phyloP scores from a whole-genome alignment of 495 filamentous ascomycete species.

The Darksidea phi region DNA sequence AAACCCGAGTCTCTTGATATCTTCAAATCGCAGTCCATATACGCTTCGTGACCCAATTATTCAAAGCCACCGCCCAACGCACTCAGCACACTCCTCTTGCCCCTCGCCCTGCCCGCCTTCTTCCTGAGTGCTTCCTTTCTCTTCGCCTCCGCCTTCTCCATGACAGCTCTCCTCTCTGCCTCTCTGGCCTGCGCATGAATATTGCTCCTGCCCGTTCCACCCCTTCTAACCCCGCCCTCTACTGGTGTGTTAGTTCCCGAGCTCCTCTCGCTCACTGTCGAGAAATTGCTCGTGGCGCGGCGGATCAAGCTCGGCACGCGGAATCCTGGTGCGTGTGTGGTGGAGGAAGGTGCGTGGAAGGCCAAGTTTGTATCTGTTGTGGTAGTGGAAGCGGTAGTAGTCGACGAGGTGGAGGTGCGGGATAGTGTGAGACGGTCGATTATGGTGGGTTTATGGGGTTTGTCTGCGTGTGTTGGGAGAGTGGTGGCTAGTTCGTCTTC shows the following conservation, averaged over 20 bases:
- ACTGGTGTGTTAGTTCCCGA: constrained; percentile 42
- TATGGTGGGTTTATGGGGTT: constrained; percentile 30
- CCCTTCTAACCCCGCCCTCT: constrained; percentile 45
- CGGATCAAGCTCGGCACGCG: constrained; percentile 76
- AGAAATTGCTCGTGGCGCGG: constrained; percentile 65
- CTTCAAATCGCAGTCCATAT: too few relatives aligned
- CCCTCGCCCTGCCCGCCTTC: constrained; percentile 38
- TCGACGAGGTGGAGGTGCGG: constrained; percentile 58
- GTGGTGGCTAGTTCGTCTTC: constrained; percentile 37
- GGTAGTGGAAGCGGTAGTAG: constrained; percentile 48
- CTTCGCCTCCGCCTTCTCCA: constrained; percentile 61
- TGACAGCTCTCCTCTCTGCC: constrained; percentile 57
- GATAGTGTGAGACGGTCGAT: constrained; percentile 77
- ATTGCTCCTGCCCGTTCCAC: constrained; percentile 68
- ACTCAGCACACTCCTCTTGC: constrained; percentile 24
- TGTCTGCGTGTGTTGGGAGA: constrained; percentile 36
- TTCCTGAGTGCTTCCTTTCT: constrained; percentile 68
- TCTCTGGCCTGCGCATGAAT: constrained; percentile 83
- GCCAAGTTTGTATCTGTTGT: constrained; percentile 33
- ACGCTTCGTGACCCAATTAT: not conserved
- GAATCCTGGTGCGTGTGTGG: constrained; percentile 51
- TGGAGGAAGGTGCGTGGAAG: constrained; percentile 39
- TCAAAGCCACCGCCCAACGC: constrained; percentile 32
- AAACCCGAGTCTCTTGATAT: too few relatives aligned
- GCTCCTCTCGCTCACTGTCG: constrained; percentile 35